phyloP scores from a whole-genome alignment of 2,329 filamentous ascomycete species.

The Ophiognomonia clavigignenti-juglandacearum region DNA sequence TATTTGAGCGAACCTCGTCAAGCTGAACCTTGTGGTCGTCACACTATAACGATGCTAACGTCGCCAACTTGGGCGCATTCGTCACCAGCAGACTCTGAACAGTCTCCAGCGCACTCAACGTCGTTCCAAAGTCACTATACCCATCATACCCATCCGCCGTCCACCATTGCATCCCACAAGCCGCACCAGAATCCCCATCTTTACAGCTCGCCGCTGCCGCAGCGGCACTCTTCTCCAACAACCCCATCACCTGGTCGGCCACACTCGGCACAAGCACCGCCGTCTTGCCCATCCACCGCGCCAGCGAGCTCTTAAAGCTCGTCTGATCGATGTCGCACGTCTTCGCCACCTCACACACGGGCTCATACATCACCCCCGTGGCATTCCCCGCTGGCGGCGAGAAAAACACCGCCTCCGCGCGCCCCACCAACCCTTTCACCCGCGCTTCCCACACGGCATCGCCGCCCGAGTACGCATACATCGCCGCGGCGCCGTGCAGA shows the following conservation, averaged over 20 bases:
- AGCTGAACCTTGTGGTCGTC: conserved; percentile 63
- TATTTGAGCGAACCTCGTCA: too few relatives aligned
- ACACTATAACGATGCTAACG: background rate
- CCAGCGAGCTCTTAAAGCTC: conserved; percentile 53
- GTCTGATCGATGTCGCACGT: conserved; percentile 50
- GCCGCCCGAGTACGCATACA: conserved; percentile 35
- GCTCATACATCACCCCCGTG: conserved; percentile 45
- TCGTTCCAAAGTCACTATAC: conserved; percentile 28
- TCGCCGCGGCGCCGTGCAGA: conserved; percentile 35
- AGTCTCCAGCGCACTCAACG: conserved; percentile 30
- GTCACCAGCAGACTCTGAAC: conserved; percentile 24
- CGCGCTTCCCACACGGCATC: conserved; percentile 44
- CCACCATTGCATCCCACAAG: conserved; percentile 60
- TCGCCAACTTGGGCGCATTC: conserved; percentile 16
- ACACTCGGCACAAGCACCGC: conserved; percentile 33
- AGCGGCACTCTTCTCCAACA: conserved; percentile 31
- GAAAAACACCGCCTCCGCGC: conserved; percentile 43
- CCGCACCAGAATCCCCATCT: conserved; percentile 27
- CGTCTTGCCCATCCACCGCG: conserved; percentile 41
- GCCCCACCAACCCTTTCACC: conserved; percentile 41
- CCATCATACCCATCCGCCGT: conserved; percentile 29
- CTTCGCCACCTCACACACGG: conserved; percentile 45
- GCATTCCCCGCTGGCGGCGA: conserved; percentile 24
- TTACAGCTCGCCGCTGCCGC: conserved; percentile 35
- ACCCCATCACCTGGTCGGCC: conserved; percentile 27